Evolutionary conservation across 305 asterid genomes (phyloP).

Genomic region (Plantago lanceolata): DNA sequence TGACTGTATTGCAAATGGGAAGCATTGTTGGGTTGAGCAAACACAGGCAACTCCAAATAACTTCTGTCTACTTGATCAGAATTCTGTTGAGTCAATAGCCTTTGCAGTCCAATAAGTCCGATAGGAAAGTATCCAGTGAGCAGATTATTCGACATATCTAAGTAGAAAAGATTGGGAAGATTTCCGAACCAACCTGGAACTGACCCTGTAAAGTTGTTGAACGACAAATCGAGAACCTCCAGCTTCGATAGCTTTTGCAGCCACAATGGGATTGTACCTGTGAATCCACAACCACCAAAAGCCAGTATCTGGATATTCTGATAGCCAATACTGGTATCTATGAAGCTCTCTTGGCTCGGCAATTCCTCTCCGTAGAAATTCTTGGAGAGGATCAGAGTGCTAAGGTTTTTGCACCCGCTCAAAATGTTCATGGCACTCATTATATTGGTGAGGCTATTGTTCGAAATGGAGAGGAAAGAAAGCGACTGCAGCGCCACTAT

Average conservation of each 20-base stretch:
- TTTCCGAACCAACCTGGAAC: slow-evolving; percentile 72
- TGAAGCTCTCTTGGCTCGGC: slow-evolving; percentile 40
- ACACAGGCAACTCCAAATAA: slow-evolving; percentile 78
- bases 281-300: slow-evolving; percentile 69
- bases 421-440: slow-evolving; percentile 56
- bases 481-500: slow-evolving; percentile 52
- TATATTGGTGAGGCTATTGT: slow-evolving; percentile 65
- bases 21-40: slow-evolving; percentile 67
- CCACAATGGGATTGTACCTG: slow-evolving; percentile 73
- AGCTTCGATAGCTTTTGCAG: slow-evolving; percentile 45
- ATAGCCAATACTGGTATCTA: slow-evolving; percentile 34
- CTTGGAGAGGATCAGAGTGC: slow-evolving; percentile 54
- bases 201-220: slow-evolving; percentile 48
- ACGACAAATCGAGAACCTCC: slow-evolving; percentile 71
- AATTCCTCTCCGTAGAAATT: slow-evolving; percentile 61
- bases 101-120: slow-evolving; percentile 45
- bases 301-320: slow-evolving; percentile 60
- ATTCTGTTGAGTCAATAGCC: slow-evolving; percentile 45
- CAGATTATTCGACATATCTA: slow-evolving; percentile 63
- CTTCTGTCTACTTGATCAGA: slow-evolving; percentile 47
- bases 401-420: slow-evolving; percentile 64
- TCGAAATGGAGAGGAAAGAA: slow-evolving; percentile 79
- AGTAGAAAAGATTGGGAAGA: slow-evolving; percentile 73
- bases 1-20: slow-evolving; percentile 64
- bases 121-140: slow-evolving; percentile 66